Percentiles rank a stretch among this genome's conserved stretches.
Conservation (phyloP, 148 eudicot species). For the Vaccinium corymbosum region DNA sequence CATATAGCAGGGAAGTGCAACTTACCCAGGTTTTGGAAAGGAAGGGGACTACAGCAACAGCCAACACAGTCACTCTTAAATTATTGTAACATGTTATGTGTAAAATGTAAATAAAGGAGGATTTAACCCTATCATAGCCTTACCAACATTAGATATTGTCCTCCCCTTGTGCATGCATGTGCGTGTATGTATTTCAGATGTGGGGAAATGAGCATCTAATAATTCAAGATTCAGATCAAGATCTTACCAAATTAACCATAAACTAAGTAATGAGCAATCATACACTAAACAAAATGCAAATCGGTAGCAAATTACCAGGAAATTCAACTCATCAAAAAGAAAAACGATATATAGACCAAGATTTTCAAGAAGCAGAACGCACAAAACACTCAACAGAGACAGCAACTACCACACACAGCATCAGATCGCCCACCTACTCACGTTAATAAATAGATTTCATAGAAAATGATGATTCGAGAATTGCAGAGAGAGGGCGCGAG, state of each 20-base stretch:
- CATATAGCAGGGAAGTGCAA: slow-evolving; percentile 2
- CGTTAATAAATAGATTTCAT: slow-evolving; percentile 4
- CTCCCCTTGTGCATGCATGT: neutral
- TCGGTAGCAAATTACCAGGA: neutral
- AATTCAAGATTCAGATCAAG: slow-evolving; percentile 8
- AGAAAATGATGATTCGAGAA: neutral
- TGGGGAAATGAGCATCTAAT: neutral
- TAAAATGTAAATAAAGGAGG: neutral
- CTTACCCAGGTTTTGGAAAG: neutral
- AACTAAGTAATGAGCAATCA: neutral
- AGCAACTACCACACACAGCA: neutral
- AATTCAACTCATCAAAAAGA: neutral
- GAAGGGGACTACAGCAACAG: neutral
- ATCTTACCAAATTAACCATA: slow-evolving; percentile 7
- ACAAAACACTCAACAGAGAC: neutral
- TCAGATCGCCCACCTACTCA: slow-evolving; percentile 8
- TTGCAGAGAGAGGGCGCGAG: neutral
- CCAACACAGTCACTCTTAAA: neutral
- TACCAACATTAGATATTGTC: neutral
- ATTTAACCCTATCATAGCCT: neutral
- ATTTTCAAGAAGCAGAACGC: neutral
- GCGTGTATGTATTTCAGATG: neutral
- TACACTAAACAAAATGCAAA: neutral
- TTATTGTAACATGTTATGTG: neutral
- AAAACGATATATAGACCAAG: neutral